These are phyloP conservation scores for Vitis hybrid DNA, from an alignment of 177 flowering plant genomes.

Conservation along the genomic window DNA sequence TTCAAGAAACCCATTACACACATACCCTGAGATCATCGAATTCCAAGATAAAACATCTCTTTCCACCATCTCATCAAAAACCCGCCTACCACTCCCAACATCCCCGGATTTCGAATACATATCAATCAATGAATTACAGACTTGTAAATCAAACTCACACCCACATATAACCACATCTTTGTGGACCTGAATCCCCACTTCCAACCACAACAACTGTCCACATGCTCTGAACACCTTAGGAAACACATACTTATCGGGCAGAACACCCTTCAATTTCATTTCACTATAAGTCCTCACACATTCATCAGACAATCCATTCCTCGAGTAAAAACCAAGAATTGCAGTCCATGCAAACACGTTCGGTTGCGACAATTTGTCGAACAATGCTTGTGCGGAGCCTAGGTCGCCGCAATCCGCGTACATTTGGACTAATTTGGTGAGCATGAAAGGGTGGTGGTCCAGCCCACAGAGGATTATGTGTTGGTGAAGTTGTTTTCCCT, in stretches of 20 bases:
- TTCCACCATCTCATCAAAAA: conserved; percentile 44
- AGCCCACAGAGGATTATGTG: conserved; percentile 34
- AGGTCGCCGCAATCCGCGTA: conserved; percentile 47
- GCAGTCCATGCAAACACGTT: conserved; percentile 65
- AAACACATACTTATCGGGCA: conserved; percentile 56
- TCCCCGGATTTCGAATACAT: conserved; percentile 60
- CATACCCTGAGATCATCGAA: conserved; percentile 54
- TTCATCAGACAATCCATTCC: conserved; percentile 28
- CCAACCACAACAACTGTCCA: conserved; percentile 25
- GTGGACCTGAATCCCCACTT: conserved; percentile 37
- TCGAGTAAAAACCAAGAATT: conserved; percentile 34
- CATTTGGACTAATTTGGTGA: conserved; percentile 47
- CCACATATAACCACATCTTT: conserved; percentile 40
- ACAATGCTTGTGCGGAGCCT: conserved; percentile 30
- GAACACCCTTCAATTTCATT: conserved; percentile 32
- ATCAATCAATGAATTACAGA: conserved; percentile 47
- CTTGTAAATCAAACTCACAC: conserved; percentile 26
- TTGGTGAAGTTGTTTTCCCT: conserved; percentile 46
- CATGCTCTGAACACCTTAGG: conserved; percentile 51
- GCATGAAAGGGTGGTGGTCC: conserved; percentile 24
- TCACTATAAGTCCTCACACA: conserved; percentile 31
- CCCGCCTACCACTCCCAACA: conserved; percentile 31
- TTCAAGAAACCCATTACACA: conserved; percentile 33
- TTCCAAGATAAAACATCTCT: conserved; percentile 62
- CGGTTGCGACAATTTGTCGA: conserved; percentile 45